These are phyloP conservation scores for Sequoia sempervirens DNA, from an alignment of 75 land plant genomes.

Conservation along the genomic window DNA sequence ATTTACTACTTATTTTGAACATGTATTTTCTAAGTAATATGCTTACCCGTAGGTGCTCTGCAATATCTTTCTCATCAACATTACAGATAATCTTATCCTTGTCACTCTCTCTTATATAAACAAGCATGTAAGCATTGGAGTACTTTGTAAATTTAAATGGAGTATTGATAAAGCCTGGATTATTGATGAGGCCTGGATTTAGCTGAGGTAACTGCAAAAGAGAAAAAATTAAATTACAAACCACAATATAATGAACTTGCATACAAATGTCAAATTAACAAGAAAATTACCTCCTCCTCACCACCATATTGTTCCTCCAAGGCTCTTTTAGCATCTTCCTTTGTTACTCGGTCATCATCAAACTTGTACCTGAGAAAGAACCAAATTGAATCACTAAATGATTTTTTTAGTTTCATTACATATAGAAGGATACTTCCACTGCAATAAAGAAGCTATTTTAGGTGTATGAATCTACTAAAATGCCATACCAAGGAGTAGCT, in stretches of 20 bases:
- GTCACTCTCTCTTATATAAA: slow-evolving; percentile 79
- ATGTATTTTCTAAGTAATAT: not conserved
- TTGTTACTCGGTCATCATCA: slow-evolving; percentile 91
- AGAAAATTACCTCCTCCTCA: slow-evolving; percentile 42
- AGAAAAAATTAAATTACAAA: not conserved
- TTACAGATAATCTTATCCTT: slow-evolving; percentile 83
- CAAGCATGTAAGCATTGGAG: slow-evolving; percentile 96
- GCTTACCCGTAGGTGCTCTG: slow-evolving; percentile 64
- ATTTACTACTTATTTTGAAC: too few relatives aligned
- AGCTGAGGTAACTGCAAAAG: slow-evolving; percentile 57
- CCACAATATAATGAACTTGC: not conserved
- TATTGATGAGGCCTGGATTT: slow-evolving; percentile 74
- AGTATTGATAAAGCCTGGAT: slow-evolving; percentile 72
- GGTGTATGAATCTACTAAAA: too few relatives aligned
- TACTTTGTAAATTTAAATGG: slow-evolving; percentile 78
- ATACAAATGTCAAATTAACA: not conserved
- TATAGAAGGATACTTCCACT: too few relatives aligned
- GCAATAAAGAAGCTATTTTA: too few relatives aligned
- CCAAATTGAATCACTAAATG: too few relatives aligned
- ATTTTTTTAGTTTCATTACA: too few relatives aligned
- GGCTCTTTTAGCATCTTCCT: slow-evolving; percentile 63
- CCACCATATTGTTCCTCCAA: slow-evolving; percentile 86
- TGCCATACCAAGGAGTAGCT: too few relatives aligned
- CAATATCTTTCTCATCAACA: slow-evolving; percentile 80
- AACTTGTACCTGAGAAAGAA: slow-evolving; percentile 48